A percentile compares a stretch with the other conserved stretches of the same genome.
phyloP scores from a whole-genome alignment of 208 protist genomes.

The Leishmania guyanensis region DNA sequence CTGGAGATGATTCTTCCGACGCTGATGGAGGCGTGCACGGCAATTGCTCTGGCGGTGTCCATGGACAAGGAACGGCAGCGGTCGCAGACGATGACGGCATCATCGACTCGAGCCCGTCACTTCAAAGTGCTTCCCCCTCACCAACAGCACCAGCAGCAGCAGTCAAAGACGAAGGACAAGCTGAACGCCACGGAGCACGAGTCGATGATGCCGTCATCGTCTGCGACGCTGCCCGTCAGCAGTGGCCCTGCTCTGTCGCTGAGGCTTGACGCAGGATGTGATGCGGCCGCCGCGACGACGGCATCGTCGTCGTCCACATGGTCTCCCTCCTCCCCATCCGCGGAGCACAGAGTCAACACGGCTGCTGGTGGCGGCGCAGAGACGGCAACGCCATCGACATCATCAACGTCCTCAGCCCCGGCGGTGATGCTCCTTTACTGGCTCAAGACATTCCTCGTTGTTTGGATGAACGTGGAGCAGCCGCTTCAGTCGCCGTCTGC shows the following conservation, averaged over 20 bases:
- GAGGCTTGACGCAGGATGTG: conserved; percentile 19
- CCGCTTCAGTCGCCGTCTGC: conserved; percentile 12
- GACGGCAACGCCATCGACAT: neutral
- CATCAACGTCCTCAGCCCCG: conserved; percentile 3
- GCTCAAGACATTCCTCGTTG: conserved; percentile 26
- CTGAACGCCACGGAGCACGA: conserved; percentile 2
- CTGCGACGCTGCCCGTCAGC: neutral
- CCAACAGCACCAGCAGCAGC: conserved; percentile 13
- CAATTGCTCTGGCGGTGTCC: conserved; percentile 29
- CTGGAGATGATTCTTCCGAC: conserved; percentile 37
- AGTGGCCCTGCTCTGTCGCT: conserved; percentile 22
- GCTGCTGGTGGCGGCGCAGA: neutral
- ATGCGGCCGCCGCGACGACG: neutral
- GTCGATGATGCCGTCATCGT: neutral
- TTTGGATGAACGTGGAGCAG: conserved; percentile 39
- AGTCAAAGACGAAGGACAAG: conserved; percentile 12
- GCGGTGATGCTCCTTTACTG: conserved; percentile 28
- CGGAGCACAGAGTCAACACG: neutral
- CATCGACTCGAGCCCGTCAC: conserved; percentile 19
- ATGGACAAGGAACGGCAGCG: conserved; percentile 34
- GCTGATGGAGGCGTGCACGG: conserved; percentile 32
- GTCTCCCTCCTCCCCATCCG: neutral
- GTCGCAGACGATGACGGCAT: neutral
- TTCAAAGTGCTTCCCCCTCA: conserved; percentile 16
- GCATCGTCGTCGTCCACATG: neutral